Evolutionary conservation across 176 grass and related monocot genomes (phyloP), one percentile per base, ranked within the genome.

Genomic region (Paspalum notatum): DNA sequence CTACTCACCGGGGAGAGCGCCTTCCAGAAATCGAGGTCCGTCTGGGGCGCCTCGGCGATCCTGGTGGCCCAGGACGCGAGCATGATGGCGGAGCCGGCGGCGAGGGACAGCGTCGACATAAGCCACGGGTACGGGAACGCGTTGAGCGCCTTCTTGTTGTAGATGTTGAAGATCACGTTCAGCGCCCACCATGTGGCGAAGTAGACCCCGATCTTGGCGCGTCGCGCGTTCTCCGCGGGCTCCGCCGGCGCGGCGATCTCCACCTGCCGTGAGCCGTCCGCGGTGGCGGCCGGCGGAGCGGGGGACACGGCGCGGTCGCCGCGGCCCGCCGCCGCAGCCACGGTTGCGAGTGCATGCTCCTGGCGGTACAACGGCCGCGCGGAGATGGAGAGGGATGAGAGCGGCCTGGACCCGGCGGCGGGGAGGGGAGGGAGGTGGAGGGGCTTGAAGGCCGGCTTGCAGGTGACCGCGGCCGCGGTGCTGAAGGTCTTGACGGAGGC

Each of bases 111-210:
- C 52, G 92, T 93, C 12, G 95, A 93, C 24, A 81, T 89, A 44
- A 98, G 86, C 95, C 95, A 98, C 27, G 95, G 95, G 85, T 87
- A 98, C 0, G 95, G 95, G 85, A 98, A 98, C 60, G 79, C 95
- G 82, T 98, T 98, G 6, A 98, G 85, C 51, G 94, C 92, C 75
- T 98, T 98, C 86, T 98, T 98, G 88, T 98, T 98, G 90, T 98
- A 98, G 69, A 98, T 98, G 71, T 98, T 98, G 74, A 98, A 98
- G 57, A 98, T 91, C 38, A 98, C 95, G 77, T 98, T 98, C 25
- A 98, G 81, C 50, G 92, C 86, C 95, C 95, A 98, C 95, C 95
- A 98, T 7, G 92, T 98, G 4, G 86, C 95, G 67, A 98, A 98
- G 85, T 98, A 98, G 37, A 98, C 77, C 18, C 92, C 90, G 60